phyloP scores from a whole-genome alignment of 305 asterid genomes.

The Rubia occidens region DNA sequence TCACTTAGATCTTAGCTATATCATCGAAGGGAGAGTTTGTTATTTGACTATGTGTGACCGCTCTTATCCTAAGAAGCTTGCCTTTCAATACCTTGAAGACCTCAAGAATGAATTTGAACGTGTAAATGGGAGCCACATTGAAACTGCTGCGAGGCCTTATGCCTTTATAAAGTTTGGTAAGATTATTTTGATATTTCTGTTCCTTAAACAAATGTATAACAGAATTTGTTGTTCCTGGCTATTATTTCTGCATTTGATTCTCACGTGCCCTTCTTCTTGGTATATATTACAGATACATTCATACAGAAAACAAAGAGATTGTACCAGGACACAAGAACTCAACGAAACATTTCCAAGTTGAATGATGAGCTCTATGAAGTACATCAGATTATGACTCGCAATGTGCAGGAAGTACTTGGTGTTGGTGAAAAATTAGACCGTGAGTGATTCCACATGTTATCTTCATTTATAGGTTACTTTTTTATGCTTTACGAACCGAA shows the following conservation, averaged over 20 bases:
- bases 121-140: conserved; percentile 70
- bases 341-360: conserved; percentile 78
- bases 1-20: conserved; percentile 53
- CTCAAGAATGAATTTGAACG: conserved; percentile 90
- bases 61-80: conserved; percentile 86
- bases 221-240: not conserved
- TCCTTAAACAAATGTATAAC: not conserved
- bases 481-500: not conserved
- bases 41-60: conserved; percentile 95
- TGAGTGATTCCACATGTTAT: conserved; percentile 35
- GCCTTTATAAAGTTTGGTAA: conserved; percentile 90
- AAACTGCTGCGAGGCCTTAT: conserved; percentile 97
- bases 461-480: not conserved
- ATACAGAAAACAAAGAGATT: conserved; percentile 84
- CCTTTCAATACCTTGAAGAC: conserved; percentile 91
- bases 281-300: conserved; percentile 60
- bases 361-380: conserved; percentile 96
- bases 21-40: conserved; percentile 64
- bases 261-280: conserved; percentile 10
- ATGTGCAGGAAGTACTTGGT: conserved; percentile 96
- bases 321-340: conserved; percentile 65
- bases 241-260: conserved; percentile 11
- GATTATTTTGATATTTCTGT: conserved; percentile 5
- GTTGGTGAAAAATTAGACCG: conserved; percentile 98
- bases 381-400: conserved; percentile 97